These are phyloP conservation scores for Schizothecium vesticola DNA, from an alignment of 495 filamentous ascomycete genomes.

Conservation along the genomic window DNA sequence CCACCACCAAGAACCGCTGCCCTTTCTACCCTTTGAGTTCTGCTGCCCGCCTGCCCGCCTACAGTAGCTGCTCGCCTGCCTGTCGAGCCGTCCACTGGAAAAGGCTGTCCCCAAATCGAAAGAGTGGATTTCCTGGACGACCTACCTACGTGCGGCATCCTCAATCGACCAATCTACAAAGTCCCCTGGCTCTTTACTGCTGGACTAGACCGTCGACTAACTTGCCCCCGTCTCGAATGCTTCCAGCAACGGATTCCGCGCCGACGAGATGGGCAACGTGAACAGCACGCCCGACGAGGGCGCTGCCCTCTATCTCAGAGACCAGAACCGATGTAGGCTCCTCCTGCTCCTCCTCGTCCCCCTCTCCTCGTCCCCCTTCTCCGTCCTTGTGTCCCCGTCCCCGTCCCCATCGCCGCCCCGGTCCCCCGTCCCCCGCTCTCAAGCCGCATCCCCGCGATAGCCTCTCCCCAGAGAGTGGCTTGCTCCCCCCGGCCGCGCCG, in stretches of 20 bases:
- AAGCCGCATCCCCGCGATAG: neutral
- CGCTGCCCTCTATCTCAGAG: conserved; percentile 74
- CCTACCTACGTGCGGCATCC: neutral
- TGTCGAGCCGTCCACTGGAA: conserved; percentile 1
- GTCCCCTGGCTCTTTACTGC: neutral
- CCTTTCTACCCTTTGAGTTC: no score
- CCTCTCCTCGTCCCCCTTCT: neutral
- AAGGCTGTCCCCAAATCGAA: neutral
- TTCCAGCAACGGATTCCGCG: conserved; percentile 16
- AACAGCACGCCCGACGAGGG: conserved; percentile 87
- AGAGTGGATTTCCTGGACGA: conserved; percentile 4
- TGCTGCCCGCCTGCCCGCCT: no score
- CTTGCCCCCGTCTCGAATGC: conserved; percentile 10
- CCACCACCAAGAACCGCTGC: no score
- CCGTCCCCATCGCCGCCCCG: neutral
- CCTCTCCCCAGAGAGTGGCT: neutral
- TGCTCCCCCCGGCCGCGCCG: neutral
- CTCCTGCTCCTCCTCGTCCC: conserved; percentile 12
- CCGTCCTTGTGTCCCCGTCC: neutral
- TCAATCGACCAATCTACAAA: neutral
- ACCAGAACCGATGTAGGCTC: conserved; percentile 76
- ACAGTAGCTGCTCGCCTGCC: neutral
- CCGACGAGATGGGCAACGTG: conserved; percentile 78
- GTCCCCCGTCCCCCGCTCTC: neutral
- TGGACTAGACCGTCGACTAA: neutral